Evolutionary conservation across 148 eudicot species (phyloP), one percentile per base, ranked within the genome.

Genomic region (Heliamphora exappendiculata): DNA sequence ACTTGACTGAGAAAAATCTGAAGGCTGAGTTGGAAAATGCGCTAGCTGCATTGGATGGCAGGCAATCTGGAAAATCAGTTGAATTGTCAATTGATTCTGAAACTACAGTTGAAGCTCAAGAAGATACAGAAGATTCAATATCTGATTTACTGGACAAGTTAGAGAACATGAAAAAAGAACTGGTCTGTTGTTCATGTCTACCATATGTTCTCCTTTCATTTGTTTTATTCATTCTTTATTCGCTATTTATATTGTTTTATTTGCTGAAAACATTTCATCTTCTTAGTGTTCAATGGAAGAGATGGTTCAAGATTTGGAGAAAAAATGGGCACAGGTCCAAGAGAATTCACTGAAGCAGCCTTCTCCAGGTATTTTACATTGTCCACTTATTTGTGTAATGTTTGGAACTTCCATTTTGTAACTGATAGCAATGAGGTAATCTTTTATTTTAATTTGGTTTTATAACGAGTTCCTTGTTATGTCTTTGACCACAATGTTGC

Each of bases 271-370:
- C n/a, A n/a, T 71, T 64, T 45, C 70, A 44, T 55, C 28, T 76
- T 78, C 37, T 77, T 74, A 95, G 98, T 85, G 77, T 71, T 74
- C 84, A 36, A 50, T 82, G 74, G 98, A 95, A 84, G 91, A 75
- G 82, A 84, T 70, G 51, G 91, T 89, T 75, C 88, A 86, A 76
- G 79, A 80, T 42, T 80, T 91, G 82, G 98, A 95, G 86, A 89
- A 80, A 78, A 91, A 81, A 71, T 92, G 97, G 96, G 85, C 87
- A 42, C 79, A 86, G 74, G 83, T 95, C 77, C 98, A 95, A 80
- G 90, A 89, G n/a, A 87, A 85, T 80, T 89, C 90, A 45, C 77
- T 86, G 79, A 89, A 89, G 84, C 91, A 82, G 81, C 98, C 98
- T 81, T 86, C 96, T 76, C 97, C 97, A 87, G 96, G 97, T 95